Evolutionary conservation across 2,329 filamentous ascomycete species (phyloP), one percentile per base, ranked within the genome.

Genomic region (Fusarium floridanum): DNA sequence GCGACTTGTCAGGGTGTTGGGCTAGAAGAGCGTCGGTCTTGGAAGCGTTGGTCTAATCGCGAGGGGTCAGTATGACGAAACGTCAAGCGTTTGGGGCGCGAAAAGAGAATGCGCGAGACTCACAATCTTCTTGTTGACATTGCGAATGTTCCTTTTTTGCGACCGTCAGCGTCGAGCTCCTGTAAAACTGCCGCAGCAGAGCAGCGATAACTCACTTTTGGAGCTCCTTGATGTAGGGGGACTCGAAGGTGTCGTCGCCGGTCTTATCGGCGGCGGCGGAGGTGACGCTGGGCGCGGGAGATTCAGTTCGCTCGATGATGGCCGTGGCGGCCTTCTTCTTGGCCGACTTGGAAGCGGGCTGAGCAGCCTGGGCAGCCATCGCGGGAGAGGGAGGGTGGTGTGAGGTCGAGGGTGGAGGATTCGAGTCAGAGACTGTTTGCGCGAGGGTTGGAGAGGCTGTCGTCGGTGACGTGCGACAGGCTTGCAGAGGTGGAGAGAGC

Each of bases 121-220:
- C 85, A 97, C 94, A 80, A 98, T 92, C 86, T 98, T 98, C 90
- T 98, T 98, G 87, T 92, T 93, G 80, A 97, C 86, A 84, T 97
- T 97, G 81, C 96, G 95, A 79, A 98, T 94, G 84, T 91, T 95
- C 88, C 95, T 98, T 76, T 76, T 34, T 27, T 7, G 12, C 16
- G 10, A 14, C 22, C 32, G 61, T 81, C 66, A 81, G 76, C 60
- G 73, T 57, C 32, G 5, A 60, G 10, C 32, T 36, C 43, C 22
- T 5, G 16, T 56, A 43, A 39, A 8, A n/a, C 36, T 50, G 8
- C 22, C 12, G 17, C 12, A 17, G 56, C 29, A 36, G 39, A 57
- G 24, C 37, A 27, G 32, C 39, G 45, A 36, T 37, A 82, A 82
- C 91, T 82, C 86, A 98, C 95, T 97, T 98, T 81, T 96, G 91